These are phyloP conservation scores for Phytophthora uliginosa DNA, from an alignment of 352 stramenopile genomes.

Conservation along the genomic window DNA sequence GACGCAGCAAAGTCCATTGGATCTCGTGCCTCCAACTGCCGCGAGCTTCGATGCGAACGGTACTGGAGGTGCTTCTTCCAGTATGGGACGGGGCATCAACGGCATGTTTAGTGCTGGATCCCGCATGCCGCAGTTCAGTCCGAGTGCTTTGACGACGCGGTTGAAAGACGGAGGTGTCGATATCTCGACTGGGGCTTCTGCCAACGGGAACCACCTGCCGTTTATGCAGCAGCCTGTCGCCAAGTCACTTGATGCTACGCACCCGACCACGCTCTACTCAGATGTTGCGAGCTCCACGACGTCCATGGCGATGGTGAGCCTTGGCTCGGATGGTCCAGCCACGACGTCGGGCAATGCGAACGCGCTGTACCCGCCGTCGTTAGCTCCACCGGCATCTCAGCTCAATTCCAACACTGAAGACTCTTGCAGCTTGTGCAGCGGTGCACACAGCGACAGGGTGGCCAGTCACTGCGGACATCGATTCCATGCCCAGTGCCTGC, in stretches of 20 bases:
- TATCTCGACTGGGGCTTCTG: slow-evolving; percentile 34
- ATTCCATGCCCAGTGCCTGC: slow-evolving; percentile 73
- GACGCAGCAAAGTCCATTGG: slow-evolving; percentile 33
- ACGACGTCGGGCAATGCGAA: slow-evolving; percentile 33
- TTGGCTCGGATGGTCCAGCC: slow-evolving; percentile 38
- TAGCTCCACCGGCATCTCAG: slow-evolving; percentile 28
- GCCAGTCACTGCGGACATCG: slow-evolving; percentile 71
- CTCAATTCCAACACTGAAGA: slow-evolving; percentile 33
- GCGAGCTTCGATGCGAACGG: slow-evolving; percentile 36
- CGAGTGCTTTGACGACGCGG: slow-evolving; percentile 36
- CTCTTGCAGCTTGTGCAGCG: slow-evolving; percentile 56
- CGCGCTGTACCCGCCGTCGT: slow-evolving; percentile 40
- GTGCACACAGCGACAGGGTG: slow-evolving; percentile 59
- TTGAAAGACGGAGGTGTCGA: slow-evolving; percentile 45
- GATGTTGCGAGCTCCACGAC: slow-evolving; percentile 42
- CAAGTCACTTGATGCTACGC: slow-evolving; percentile 38
- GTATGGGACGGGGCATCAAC: slow-evolving; percentile 32
- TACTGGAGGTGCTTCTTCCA: slow-evolving; percentile 25
- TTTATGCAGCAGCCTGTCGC: slow-evolving; percentile 36
- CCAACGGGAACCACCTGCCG: slow-evolving; percentile 38
- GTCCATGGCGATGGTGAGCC: slow-evolving; percentile 44
- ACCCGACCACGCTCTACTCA: slow-evolving; percentile 41
- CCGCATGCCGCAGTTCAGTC: slow-evolving; percentile 46
- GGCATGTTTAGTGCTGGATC: slow-evolving; percentile 39
- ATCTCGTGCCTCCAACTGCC: slow-evolving; percentile 40